Conservation (phyloP, 371 early-diverging fungal species). For the Mortierella sp. region DNA sequence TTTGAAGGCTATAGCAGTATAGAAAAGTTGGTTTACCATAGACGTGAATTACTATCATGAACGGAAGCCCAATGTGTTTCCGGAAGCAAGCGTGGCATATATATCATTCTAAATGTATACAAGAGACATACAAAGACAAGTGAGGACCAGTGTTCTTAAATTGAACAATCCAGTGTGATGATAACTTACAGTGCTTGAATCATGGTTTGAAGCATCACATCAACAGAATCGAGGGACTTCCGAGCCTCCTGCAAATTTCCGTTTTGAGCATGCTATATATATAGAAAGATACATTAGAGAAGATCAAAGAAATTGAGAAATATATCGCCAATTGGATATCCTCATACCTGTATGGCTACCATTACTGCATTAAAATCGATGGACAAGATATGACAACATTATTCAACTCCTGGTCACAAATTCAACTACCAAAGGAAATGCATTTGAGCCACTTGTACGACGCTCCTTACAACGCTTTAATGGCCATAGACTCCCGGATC, state of each 20-base stretch:
- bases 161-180: no score
- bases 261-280: not conserved
- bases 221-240: not conserved
- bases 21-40: no score
- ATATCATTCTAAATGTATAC: no score
- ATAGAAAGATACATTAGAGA: not conserved
- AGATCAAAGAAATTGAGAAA: not conserved
- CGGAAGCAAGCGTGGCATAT: no score
- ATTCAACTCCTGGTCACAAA: not conserved
- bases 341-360: not conserved
- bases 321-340: not conserved
- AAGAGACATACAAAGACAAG: no score
- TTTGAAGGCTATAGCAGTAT: no score
- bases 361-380: not conserved
- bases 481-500: slow-evolving; percentile 18
- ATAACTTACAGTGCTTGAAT: not conserved
- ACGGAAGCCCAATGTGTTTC: no score
- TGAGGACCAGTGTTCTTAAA: no score
- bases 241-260: not conserved
- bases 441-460: slow-evolving; percentile 23
- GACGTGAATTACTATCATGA: no score
- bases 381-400: slow-evolving; percentile 1
- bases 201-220: not conserved
- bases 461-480: slow-evolving; percentile 26
- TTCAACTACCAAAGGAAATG: slow-evolving; percentile 13